A percentile compares a stretch with the other conserved stretches of the same genome.
Conservation (phyloP, 2,329 filamentous ascomycete genomes). For the Diplodia corticola region DNA sequence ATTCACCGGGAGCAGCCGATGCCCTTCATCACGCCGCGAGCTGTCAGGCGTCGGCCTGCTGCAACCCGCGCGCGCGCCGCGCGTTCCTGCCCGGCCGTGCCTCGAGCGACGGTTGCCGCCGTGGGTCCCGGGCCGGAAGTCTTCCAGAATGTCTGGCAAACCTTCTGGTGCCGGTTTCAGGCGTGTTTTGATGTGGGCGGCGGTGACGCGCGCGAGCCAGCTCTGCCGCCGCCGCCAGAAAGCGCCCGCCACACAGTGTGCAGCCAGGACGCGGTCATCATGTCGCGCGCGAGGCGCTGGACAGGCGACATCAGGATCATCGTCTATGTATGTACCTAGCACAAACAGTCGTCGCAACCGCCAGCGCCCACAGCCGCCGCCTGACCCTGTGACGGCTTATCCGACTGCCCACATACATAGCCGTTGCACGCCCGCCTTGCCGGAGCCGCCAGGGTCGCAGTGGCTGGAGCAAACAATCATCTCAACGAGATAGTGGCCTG, state of each 20-base stretch:
- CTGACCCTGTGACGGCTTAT: constrained; percentile 9
- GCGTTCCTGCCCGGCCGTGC: neutral
- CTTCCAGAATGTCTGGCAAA: constrained; percentile 15
- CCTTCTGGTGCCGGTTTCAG: constrained; percentile 15
- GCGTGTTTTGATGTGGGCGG: constrained; percentile 15
- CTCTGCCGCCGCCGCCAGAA: constrained; percentile 3
- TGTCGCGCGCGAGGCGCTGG: neutral
- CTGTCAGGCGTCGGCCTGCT: neutral
- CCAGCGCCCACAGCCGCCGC: neutral
- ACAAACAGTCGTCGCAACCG: neutral
- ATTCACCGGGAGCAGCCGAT: constrained; percentile 13
- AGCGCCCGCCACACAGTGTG: neutral
- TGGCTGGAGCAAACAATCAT: constrained; percentile 13
- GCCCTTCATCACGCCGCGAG: neutral
- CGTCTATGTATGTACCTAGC: no score
- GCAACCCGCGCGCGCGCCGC: neutral
- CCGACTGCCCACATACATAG: neutral
- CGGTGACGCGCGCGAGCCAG: constrained; percentile 6
- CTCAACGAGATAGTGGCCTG: constrained; percentile 15
- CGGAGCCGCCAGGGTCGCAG: constrained; percentile 8
- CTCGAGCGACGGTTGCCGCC: neutral
- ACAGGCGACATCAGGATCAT: neutral
- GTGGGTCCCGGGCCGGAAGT: neutral
- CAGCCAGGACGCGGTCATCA: neutral
- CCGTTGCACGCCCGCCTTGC: constrained; percentile 4